phyloP scores from a whole-genome alignment of 768 basidiomycete genomes.

The Termitomyces titanicus region DNA sequence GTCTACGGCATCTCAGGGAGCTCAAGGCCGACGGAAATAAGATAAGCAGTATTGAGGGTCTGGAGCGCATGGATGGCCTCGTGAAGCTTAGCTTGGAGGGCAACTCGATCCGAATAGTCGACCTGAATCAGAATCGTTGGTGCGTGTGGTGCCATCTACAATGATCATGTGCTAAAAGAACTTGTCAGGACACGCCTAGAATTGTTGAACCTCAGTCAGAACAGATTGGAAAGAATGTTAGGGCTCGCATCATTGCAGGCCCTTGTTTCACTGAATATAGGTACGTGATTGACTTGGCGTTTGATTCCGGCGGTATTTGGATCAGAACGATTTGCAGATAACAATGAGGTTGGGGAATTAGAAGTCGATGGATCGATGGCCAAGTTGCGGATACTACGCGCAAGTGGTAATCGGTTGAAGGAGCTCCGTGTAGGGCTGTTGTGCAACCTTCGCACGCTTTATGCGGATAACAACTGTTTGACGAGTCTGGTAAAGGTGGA shows the following conservation, averaged over 20 bases:
- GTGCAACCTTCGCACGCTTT: constrained; percentile 80
- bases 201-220: constrained; percentile 78
- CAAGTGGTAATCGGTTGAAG: constrained; percentile 77
- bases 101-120: constrained; percentile 62
- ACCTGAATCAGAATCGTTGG: constrained; percentile 68
- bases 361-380: constrained; percentile 53
- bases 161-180: constrained; percentile 8
- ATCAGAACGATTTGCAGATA: constrained; percentile 45
- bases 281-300: constrained; percentile 45
- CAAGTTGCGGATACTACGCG: constrained; percentile 77
- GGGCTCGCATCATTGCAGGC: constrained; percentile 61
- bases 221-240: constrained; percentile 54
- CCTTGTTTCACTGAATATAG: constrained; percentile 76
- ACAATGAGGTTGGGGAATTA: constrained; percentile 62
- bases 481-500: constrained; percentile 47
- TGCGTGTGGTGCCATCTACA: constrained; percentile 31
- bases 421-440: constrained; percentile 61
- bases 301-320: constrained; percentile 6
- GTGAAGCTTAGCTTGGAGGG: constrained; percentile 79
- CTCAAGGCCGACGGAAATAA: constrained; percentile 87
- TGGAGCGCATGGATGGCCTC: constrained; percentile 77
- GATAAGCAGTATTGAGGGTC: constrained; percentile 68
- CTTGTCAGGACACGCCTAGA: constrained; percentile 60
- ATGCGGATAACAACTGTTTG: constrained; percentile 83
- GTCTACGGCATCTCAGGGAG: constrained; percentile 82